phyloP scores from a whole-genome alignment of 2,329 filamentous ascomycete genomes.

The Colletotrichum zoysiae region DNA sequence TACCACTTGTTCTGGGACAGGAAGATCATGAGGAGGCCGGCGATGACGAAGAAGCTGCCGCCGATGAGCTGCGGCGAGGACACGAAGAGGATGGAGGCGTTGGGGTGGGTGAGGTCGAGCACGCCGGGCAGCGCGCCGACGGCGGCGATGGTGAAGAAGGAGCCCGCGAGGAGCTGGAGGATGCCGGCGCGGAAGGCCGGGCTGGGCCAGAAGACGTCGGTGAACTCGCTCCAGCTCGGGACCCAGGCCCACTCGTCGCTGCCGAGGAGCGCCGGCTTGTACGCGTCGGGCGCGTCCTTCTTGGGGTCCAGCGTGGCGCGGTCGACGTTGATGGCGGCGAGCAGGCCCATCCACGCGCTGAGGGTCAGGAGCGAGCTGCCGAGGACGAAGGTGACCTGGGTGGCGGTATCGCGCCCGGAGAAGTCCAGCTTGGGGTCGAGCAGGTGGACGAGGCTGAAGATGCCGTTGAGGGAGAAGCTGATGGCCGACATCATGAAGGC shows the following conservation, averaged over 20 bases:
- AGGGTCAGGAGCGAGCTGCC: slow-evolving; percentile 28
- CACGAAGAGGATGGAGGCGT: slow-evolving; percentile 30
- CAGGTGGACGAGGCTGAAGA: slow-evolving; percentile 26
- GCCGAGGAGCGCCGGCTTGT: slow-evolving; percentile 33
- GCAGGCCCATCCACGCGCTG: slow-evolving; percentile 24
- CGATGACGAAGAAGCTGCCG: slow-evolving; percentile 33
- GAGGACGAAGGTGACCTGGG: slow-evolving; percentile 12
- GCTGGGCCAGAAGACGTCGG: slow-evolving; percentile 17
- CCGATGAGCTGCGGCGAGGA: slow-evolving; percentile 34
- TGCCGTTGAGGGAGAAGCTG: slow-evolving; percentile 26
- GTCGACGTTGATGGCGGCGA: slow-evolving; percentile 37
- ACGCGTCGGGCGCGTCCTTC: slow-evolving; percentile 30
- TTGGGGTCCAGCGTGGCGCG: slow-evolving; percentile 25
- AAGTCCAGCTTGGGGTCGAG: slow-evolving; percentile 20
- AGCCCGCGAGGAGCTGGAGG: slow-evolving; percentile 28
- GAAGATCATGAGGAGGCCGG: slow-evolving; percentile 28
- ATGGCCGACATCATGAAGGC: slow-evolving; percentile 22
- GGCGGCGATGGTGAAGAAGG: slow-evolving; percentile 32
- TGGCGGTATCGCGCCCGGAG: not conserved
- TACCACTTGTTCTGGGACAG: slow-evolving; percentile 38
- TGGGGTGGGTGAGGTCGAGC: slow-evolving; percentile 31
- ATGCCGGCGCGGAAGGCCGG: slow-evolving; percentile 33
- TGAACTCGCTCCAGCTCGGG: slow-evolving; percentile 25
- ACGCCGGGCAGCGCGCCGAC: slow-evolving; percentile 29
- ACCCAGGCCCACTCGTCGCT: slow-evolving; percentile 37